A percentile compares a stretch with the other conserved stretches of the same genome.
Conservation (phyloP, 192 early-diverging fungal species). For the Backusella tuberculispora region DNA sequence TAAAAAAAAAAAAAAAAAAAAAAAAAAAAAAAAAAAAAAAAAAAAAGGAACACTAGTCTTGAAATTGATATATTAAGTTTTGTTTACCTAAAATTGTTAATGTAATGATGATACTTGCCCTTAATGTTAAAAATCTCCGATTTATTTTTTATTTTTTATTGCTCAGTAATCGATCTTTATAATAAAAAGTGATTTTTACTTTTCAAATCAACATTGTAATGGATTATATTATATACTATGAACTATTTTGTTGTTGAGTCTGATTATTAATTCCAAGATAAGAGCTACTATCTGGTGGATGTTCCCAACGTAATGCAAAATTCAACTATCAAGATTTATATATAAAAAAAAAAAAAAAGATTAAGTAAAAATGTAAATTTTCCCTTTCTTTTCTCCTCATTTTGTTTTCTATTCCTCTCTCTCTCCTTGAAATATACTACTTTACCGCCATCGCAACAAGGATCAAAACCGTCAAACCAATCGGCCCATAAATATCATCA, state of each 20-base stretch:
- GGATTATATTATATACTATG: background rate
- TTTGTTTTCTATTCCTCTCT: background rate
- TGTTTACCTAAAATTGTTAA: too few relatives aligned
- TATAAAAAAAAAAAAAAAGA: background rate
- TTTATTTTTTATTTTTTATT: background rate
- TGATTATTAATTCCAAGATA: background rate
- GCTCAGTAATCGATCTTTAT: background rate
- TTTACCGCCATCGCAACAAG: slow-evolving; percentile 54
- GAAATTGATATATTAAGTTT: too few relatives aligned
- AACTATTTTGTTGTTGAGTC: background rate
- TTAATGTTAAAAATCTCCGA: too few relatives aligned
- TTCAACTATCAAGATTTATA: slow-evolving; percentile 11
- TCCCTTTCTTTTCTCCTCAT: background rate
- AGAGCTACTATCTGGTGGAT: slow-evolving; percentile 39
- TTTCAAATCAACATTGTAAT: background rate
- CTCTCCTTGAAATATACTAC: background rate
- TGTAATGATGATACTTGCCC: too few relatives aligned
- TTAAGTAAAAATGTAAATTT: background rate
- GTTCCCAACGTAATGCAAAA: slow-evolving; percentile 40
- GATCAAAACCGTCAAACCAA: slow-evolving; percentile 68
- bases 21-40: background rate
- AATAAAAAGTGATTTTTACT: background rate
- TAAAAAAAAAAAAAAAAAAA: background rate
- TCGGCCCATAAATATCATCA: slow-evolving; percentile 78
- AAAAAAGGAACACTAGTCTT: background rate